Evolutionary conservation across 2,329 filamentous ascomycete species (phyloP), one percentile per base, ranked within the genome.

Genomic region (Colletotrichum paranaense): DNA sequence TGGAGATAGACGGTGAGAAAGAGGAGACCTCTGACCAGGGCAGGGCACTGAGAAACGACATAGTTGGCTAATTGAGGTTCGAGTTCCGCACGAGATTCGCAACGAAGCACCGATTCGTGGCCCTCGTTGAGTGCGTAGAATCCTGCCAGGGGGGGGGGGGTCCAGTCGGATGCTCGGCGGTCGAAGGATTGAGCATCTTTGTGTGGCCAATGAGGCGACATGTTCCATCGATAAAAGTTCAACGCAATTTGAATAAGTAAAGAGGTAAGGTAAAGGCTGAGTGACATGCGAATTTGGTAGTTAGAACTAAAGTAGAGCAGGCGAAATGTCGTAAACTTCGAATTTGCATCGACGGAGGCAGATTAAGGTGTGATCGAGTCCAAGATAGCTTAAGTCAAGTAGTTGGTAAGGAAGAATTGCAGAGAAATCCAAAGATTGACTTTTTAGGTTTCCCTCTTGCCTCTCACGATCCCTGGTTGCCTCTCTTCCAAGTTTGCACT

Each of bases 1-100:
- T n/a, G 22, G 32, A n/a, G 46, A 55, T 55, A 55, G 62, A 64
- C 62, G 62, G 62, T 64, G 49, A 64, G 62, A 64, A 28, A 16
- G 46, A 9, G 35, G 24, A 12, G 35, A 35, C 32, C 32, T 35
- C 32, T 35, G 30, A 22, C 32, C 35, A 28, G 46, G 42, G 62
- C 62, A 11, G 30, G 30, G 12, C 28, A 38, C 46, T 26, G 46
- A 35, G 8, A 28, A 28, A 30, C 19, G 26, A 52, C 26, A 19
- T n/a, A 49, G 59, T 26, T 7, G 19, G 58, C 24, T 11, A 30
- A n/a, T 49, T 8, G 42, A 49, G 42, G 8, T 49, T 49, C 42
- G 42, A 42, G 11, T 62, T 26, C 59, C 26, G 26, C 59, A 62
- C 38, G 19, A 32, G 42, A 46, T 26, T 62, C 42, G 46, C 46